Evolutionary conservation across 129 eudicot genomes (phyloP), one percentile per base, ranked within the genome.

Genomic region (Lactuca saligna): DNA sequence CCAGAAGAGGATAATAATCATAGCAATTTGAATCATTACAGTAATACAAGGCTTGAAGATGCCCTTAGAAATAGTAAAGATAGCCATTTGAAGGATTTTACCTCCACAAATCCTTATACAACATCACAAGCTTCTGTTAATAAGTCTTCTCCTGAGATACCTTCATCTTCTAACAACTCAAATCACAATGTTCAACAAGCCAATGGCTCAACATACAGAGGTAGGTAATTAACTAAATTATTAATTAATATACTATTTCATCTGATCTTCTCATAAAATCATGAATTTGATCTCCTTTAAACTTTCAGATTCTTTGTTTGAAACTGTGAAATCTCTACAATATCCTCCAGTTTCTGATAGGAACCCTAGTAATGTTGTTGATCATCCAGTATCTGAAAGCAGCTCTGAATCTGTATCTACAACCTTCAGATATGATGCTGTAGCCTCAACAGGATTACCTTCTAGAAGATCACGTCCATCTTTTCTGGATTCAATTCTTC

Each of bases 381-480:
- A 53, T 65, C 67, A 72, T 68, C 44, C 61, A 5, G 74, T 70
- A 61, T 73, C 69, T 61, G 83, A 65, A 33, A 81, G 50, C 29
- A 58, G 68, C 41, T 69, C 86, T 35, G 91, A 79, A 62, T 54
- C 79, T 35, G 58, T 50, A 35, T 81, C 87, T 35, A 46, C 80
- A 42, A 77, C 76, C 78, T 71, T 60, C 39, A 46, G 71, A 73
- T 72, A 57, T 78, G 91, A 66, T 42, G 58, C 77, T 25, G 59
- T 20, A 57, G 82, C 69, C 61, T 58, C 83, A 56, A 66, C 87
- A 62, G 73, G 79, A 37, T 61, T 82, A 29, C 71, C 75, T 83
- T 87, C 73, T 46, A 71, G 84, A 80, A 79, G 91, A 85, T 79
- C 93, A 35, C 97, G 99, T 64, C 96, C 94, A 54, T 89, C 97